Base-by-base conservation (phyloP, 2,329 filamentous ascomycete genomes). In the Hypoxylon sp. region DNA sequence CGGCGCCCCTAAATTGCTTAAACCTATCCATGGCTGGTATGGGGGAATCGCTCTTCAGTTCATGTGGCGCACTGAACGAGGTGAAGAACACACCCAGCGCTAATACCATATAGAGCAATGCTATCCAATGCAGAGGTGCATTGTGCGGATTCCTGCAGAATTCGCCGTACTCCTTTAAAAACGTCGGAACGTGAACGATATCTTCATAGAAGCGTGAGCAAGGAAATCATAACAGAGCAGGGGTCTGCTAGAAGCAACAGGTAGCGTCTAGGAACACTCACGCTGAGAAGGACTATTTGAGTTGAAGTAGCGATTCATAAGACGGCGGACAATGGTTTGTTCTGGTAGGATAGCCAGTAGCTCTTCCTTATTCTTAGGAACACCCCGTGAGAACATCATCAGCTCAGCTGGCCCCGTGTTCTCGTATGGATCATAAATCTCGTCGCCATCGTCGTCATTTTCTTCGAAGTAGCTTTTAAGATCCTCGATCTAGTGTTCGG, bases 391-490 rank as follows among this genome's bases (percentile, higher is more conserved):
- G 47, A 82, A 74, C 21, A 88, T 72, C 46, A 87, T 70, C 60
- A 85, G 67, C 37, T 85, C 84, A 6, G 80, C 76, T 4, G 79
- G 72, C 1, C 82, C 79, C n/a, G 78, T 74, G 3, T 72, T 68
- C 24, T 75, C 76, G 21, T 77, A 78, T 3, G 78, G 73, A 15
- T 76, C 75, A 8, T 79, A 53, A 21, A 42, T 68, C 13, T 77
- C 76, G 10, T 74, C 68, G 13, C 73, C 74, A 4, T 78, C 76
- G 2, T 80, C 78, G 4, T 83, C 79, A 0, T 82, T 75, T 31
- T 87, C 82, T 24, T 87, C 84, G 74, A 89, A 88, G 70, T 87
- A 89, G 61, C 79, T 81, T 75, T 88, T 88, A 7, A 89, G 78
- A 62, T 89, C 86, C 73, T 89, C 86, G 52, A 89, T 88, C 85